Evolutionary conservation across 106 monocot species (phyloP).

Genomic region (Hemerocallis citrina): DNA sequence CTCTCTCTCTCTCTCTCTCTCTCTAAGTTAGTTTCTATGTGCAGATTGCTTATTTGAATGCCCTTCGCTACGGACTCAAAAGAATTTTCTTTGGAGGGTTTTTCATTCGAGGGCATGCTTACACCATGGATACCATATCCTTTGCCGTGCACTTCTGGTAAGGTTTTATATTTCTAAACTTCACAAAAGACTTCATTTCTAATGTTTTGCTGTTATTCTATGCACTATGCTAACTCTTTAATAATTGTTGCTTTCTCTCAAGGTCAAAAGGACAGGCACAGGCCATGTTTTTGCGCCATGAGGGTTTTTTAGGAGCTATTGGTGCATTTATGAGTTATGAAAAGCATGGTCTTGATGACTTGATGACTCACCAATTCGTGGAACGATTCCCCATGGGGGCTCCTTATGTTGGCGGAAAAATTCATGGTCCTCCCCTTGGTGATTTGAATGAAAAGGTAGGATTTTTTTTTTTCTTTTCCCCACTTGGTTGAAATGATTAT

Average conservation of each 20-base stretch:
- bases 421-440: slow-evolving; percentile 76
- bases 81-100: slow-evolving; percentile 98
- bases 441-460: slow-evolving; percentile 93
- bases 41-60: slow-evolving; percentile 91
- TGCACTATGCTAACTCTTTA: neutral
- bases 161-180: too few species aligned
- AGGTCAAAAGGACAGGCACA: slow-evolving; percentile 97
- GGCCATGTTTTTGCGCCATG: slow-evolving; percentile 98
- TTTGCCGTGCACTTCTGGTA: slow-evolving; percentile 99
- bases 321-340: slow-evolving; percentile 99
- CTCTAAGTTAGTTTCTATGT: slow-evolving; percentile 20
- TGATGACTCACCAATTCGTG: slow-evolving; percentile 84
- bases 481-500: neutral
- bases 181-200: neutral
- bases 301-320: slow-evolving; percentile 89
- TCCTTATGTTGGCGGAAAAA: slow-evolving; percentile 80
- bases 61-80: slow-evolving; percentile 94
- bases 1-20: slow-evolving; percentile 1
- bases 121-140: slow-evolving; percentile 99
- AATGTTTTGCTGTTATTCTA: neutral
- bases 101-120: slow-evolving; percentile 99
- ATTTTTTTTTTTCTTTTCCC: neutral
- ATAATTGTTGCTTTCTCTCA: neutral
- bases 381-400: slow-evolving; percentile 96
- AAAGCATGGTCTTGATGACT: slow-evolving; percentile 94